phyloP scores from a whole-genome alignment of 2,329 filamentous ascomycete genomes.

The Cordyceps tenuipes region DNA sequence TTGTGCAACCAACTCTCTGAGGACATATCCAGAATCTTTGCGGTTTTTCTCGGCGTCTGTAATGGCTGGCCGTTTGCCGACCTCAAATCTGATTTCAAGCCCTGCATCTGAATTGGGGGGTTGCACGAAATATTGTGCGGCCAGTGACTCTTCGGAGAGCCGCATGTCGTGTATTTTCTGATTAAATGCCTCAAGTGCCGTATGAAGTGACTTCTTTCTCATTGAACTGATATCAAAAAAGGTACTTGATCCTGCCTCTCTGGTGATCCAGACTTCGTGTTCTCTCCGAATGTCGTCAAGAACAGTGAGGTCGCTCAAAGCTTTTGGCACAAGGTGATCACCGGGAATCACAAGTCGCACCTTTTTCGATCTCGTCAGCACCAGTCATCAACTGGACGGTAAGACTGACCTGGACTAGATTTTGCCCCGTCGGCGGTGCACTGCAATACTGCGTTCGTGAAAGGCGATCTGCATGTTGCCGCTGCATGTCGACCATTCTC shows the following conservation, averaged over 20 bases:
- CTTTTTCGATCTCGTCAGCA: constrained; percentile 8
- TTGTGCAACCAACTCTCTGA: background rate
- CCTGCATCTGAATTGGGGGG: constrained; percentile 11
- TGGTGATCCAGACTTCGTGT: constrained; percentile 25
- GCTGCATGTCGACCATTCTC: background rate
- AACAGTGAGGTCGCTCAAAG: constrained; percentile 16
- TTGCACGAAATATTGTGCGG: constrained; percentile 23
- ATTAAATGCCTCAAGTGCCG: constrained; percentile 23
- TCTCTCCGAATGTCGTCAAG: constrained; percentile 23
- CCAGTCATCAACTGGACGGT: background rate
- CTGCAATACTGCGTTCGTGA: constrained; percentile 10
- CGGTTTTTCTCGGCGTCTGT: background rate
- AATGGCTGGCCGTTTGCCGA: constrained; percentile 20
- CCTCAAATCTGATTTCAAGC: constrained; percentile 17
- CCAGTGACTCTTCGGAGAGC: constrained; percentile 18
- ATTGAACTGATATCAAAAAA: constrained; percentile 21
- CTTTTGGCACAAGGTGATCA: constrained; percentile 19
- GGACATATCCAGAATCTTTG: background rate
- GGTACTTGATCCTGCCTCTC: constrained; percentile 4
- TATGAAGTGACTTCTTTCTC: constrained; percentile 18
- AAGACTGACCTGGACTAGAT: constrained; percentile 8
- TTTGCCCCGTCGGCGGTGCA: background rate
- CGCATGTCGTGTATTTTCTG: constrained; percentile 26
- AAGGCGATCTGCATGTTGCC: constrained; percentile 16
- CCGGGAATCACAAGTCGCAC: constrained; percentile 23